Evolutionary conservation across 2,329 filamentous ascomycete species (phyloP).

Genomic region (Trichoderma sp.): DNA sequence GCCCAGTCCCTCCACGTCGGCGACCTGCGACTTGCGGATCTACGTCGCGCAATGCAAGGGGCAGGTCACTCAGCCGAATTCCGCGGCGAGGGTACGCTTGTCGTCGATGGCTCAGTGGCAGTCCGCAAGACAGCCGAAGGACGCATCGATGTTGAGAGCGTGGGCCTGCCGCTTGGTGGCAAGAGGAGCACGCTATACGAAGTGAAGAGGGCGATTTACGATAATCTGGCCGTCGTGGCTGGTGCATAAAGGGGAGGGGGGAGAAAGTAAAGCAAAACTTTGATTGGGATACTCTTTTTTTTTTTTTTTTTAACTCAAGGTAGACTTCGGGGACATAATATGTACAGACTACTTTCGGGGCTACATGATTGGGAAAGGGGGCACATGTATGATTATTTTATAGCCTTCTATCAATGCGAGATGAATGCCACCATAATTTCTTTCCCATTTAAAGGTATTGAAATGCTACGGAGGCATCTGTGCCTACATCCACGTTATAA

Average conservation of each 20-base stretch:
- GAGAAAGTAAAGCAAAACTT: background rate
- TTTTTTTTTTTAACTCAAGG: background rate
- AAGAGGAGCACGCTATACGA: conserved; percentile 71
- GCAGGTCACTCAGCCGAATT: conserved; percentile 88
- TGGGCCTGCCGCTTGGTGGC: conserved; percentile 48
- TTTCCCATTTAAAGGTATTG: background rate
- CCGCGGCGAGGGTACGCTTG: conserved; percentile 83
- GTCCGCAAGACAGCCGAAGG: conserved; percentile 87
- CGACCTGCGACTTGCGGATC: conserved; percentile 82
- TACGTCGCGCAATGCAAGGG: conserved; percentile 78
- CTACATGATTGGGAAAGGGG: background rate
- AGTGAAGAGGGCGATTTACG: conserved; percentile 88
- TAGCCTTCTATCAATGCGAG: conserved; percentile 28
- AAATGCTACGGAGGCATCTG: background rate
- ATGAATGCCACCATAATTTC: background rate
- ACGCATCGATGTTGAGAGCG: conserved; percentile 81
- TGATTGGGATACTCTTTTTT: background rate
- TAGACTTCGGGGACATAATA: background rate
- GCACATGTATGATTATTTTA: conserved; percentile 7
- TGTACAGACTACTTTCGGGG: background rate
- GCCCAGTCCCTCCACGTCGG: conserved; percentile 92
- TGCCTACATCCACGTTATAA: background rate
- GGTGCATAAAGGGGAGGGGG: conserved; percentile 50
- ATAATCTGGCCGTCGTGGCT: conserved; percentile 86
- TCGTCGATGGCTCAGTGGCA: conserved; percentile 84